Evolutionary conservation across 2,329 filamentous ascomycete genomes (phyloP).

Genomic region (Penicillium verrucosum): DNA sequence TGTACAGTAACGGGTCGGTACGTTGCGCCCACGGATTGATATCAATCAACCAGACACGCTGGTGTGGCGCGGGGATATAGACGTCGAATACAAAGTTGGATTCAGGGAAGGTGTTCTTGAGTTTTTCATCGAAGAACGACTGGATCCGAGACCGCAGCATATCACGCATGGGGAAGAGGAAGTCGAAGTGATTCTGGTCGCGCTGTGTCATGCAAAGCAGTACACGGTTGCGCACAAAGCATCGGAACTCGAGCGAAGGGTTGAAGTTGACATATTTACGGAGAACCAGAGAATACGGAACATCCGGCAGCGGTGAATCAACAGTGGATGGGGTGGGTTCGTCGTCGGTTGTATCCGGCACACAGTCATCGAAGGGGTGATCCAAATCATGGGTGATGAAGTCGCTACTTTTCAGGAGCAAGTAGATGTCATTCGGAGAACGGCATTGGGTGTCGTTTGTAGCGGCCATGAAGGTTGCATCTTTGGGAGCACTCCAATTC

Average conservation of each 20-base stretch:
- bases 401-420: conserved; percentile 89
- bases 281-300: conserved; percentile 77
- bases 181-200: conserved; percentile 86
- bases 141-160: conserved; percentile 66
- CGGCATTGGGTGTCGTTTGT: conserved; percentile 92
- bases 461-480: conserved; percentile 84
- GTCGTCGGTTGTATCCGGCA: conserved; percentile 34
- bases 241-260: conserved; percentile 88
- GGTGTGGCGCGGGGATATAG: conserved; percentile 75
- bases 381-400: conserved; percentile 93
- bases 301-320: conserved; percentile 38
- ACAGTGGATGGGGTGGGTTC: conserved; percentile 2
- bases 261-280: conserved; percentile 86
- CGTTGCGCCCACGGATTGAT: conserved; percentile 91
- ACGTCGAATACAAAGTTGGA: conserved; percentile 85
- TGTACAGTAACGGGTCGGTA: conserved; percentile 85
- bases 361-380: conserved; percentile 80
- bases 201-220: conserved; percentile 83
- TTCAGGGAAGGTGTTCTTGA: conserved; percentile 78
- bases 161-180: conserved; percentile 66
- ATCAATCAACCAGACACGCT: conserved; percentile 80
- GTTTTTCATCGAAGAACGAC: conserved; percentile 70
- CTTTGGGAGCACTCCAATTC: conserved; percentile 96
- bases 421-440: conserved; percentile 84
- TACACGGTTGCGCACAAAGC: conserved; percentile 80